A percentile compares a stretch with the other conserved stretches of the same genome.
Conservation (phyloP, 495 filamentous ascomycete species). For the Trichoderma erinaceum region DNA sequence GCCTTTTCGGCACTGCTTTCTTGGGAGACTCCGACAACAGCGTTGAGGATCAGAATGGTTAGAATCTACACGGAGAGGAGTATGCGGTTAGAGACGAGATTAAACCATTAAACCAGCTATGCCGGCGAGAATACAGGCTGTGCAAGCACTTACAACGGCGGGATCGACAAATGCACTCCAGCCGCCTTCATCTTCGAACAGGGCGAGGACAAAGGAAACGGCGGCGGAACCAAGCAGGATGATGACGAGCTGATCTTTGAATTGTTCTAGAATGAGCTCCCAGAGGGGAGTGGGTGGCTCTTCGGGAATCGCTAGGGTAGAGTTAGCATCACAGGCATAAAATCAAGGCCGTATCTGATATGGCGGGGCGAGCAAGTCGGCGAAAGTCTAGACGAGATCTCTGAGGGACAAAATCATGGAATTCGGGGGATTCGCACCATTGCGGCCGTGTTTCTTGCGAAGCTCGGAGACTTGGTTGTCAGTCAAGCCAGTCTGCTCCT, state of each 20-base stretch:
- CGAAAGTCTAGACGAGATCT: constrained; percentile 9
- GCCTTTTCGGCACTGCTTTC: constrained; percentile 98
- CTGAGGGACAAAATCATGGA: not conserved
- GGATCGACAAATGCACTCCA: constrained; percentile 99
- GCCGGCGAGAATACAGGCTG: not conserved
- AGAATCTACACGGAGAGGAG: constrained; percentile 59
- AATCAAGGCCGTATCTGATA: constrained; percentile 15
- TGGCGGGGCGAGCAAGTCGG: not conserved
- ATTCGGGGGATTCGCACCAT: constrained; percentile 53
- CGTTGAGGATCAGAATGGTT: constrained; percentile 94
- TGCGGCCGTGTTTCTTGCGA: constrained; percentile 68
- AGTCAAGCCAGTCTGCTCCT: constrained; percentile 61
- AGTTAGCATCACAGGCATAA: constrained; percentile 20
- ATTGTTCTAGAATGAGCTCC: constrained; percentile 95
- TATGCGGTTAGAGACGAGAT: constrained; percentile 19
- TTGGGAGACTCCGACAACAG: constrained; percentile 95
- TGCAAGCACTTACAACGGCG: constrained; percentile 61
- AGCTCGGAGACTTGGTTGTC: constrained; percentile 58
- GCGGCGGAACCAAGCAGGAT: constrained; percentile 90
- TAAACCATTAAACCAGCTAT: not conserved
- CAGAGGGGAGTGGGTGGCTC: constrained; percentile 96
- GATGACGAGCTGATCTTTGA: constrained; percentile 97
- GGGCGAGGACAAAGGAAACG: constrained; percentile 88
- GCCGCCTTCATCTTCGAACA: constrained; percentile 87
- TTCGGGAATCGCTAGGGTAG: constrained; percentile 72